Conservation (phyloP, 495 filamentous ascomycete genomes). For the Penicillium cataractarum region DNA sequence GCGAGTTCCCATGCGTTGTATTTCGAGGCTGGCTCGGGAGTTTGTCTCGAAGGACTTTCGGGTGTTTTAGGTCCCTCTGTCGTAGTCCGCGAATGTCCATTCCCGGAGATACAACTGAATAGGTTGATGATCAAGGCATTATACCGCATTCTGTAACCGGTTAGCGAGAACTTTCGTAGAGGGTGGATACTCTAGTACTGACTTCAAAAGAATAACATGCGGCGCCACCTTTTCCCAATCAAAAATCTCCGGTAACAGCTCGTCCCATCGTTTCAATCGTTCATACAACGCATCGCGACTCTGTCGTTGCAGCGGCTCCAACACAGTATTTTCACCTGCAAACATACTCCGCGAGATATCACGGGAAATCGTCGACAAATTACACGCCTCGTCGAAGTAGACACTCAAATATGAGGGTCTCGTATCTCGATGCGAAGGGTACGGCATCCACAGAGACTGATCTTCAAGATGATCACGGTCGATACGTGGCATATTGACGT, state of each 20-base stretch:
- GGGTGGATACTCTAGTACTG: slow-evolving; percentile 5
- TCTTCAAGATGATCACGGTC: slow-evolving; percentile 21
- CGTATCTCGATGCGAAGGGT: slow-evolving; percentile 40
- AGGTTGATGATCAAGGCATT: slow-evolving; percentile 44
- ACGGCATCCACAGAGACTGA: slow-evolving; percentile 38
- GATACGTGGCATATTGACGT: slow-evolving; percentile 39
- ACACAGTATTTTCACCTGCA: slow-evolving; percentile 15
- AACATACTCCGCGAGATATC: slow-evolving; percentile 49
- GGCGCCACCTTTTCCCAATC: slow-evolving; percentile 33
- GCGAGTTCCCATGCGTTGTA: slow-evolving; percentile 30
- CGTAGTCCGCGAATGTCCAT: slow-evolving; percentile 13
- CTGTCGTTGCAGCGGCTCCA: slow-evolving; percentile 16
- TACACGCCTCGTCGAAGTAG: slow-evolving; percentile 47
- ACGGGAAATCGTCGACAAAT: slow-evolving; percentile 44
- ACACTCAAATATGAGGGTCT: slow-evolving; percentile 38
- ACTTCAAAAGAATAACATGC: slow-evolving; percentile 46
- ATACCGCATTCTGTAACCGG: slow-evolving; percentile 41
- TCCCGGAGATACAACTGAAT: slow-evolving; percentile 37
- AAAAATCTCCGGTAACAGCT: slow-evolving; percentile 31
- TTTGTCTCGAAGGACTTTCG: slow-evolving; percentile 36
- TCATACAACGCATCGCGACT: slow-evolving; percentile 39
- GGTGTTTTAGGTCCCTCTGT: slow-evolving; percentile 36
- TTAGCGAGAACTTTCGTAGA: background rate
- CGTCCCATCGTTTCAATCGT: slow-evolving; percentile 39
- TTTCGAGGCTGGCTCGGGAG: slow-evolving; percentile 21